Percentiles rank a stretch among this genome's conserved stretches.
Evolutionary conservation across 164 flowering plant genomes (phyloP).

Genomic region (Tetrastigma voinierianum): DNA sequence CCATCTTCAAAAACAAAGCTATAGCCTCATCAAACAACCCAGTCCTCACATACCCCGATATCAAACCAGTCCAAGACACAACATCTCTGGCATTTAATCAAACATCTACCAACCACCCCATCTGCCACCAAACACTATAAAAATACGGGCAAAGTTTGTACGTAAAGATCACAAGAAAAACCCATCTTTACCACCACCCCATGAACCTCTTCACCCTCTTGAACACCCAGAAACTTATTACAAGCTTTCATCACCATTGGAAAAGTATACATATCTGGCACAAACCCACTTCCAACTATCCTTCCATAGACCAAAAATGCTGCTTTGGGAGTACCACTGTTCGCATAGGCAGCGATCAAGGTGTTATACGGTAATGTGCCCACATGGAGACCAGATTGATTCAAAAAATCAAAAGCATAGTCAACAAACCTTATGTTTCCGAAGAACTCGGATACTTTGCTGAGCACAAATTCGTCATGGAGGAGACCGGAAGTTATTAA

Average conservation of each 20-base stretch:
- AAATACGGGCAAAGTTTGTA: constrained; percentile 42
- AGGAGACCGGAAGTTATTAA: constrained; percentile 25
- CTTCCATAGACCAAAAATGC: constrained; percentile 33
- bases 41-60: constrained; percentile 45
- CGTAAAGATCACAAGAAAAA: constrained; percentile 33
- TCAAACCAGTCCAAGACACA: constrained; percentile 53
- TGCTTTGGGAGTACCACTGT: constrained; percentile 20
- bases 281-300: constrained; percentile 31
- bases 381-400: constrained; percentile 12
- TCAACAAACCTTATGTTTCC: constrained; percentile 12
- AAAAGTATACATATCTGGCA: constrained; percentile 46
- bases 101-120: constrained; percentile 32
- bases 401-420: constrained; percentile 30
- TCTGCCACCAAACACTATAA: constrained; percentile 46
- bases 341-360: constrained; percentile 34
- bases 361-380: constrained; percentile 38
- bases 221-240: constrained; percentile 28
- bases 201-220: constrained; percentile 48
- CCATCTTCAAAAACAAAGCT: constrained; percentile 35
- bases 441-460: constrained; percentile 24
- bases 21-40: constrained; percentile 38
- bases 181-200: constrained; percentile 40
- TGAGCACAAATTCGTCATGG: constrained; percentile 16
- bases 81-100: constrained; percentile 61
- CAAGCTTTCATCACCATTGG: constrained; percentile 51